Conservation (phyloP, 129 eudicot genomes). For the Pittosporum tobira region DNA sequence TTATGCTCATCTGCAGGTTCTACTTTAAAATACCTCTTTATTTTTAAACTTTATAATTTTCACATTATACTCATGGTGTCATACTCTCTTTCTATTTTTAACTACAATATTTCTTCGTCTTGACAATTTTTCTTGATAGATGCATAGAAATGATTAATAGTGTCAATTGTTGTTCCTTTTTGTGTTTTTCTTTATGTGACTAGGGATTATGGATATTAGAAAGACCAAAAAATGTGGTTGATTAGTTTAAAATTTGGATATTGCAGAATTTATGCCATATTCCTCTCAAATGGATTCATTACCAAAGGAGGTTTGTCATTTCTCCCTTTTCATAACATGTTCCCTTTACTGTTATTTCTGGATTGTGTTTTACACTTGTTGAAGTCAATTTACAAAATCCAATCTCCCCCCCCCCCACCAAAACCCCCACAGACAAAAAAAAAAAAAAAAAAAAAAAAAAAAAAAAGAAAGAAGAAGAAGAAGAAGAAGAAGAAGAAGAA, state of each 20-base stretch:
- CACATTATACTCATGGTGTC: background rate
- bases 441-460: no score
- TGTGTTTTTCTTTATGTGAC: background rate
- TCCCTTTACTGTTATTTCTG: background rate
- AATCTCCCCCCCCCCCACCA: background rate
- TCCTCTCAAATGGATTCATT: constrained; percentile 26
- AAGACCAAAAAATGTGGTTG: background rate
- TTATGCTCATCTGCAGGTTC: background rate
- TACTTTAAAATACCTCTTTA: no score
- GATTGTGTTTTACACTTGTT: background rate
- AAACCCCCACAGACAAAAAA: no score
- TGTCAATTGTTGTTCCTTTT: background rate
- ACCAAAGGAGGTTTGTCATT: constrained; percentile 23
- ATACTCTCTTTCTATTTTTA: background rate
- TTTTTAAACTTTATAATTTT: no score
- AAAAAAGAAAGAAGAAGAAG: no score
- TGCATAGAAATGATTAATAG: background rate
- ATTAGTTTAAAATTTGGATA: constrained; percentile 3
- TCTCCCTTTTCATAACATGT: background rate
- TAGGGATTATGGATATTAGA: no score
- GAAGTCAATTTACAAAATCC: background rate
- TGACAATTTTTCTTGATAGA: background rate
- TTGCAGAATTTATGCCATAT: constrained; percentile 24
- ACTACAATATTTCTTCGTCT: background rate
- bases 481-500: no score